These are phyloP conservation scores for Dipodascus albidus DNA, from an alignment of 805 yeast species.

Conservation along the genomic window DNA sequence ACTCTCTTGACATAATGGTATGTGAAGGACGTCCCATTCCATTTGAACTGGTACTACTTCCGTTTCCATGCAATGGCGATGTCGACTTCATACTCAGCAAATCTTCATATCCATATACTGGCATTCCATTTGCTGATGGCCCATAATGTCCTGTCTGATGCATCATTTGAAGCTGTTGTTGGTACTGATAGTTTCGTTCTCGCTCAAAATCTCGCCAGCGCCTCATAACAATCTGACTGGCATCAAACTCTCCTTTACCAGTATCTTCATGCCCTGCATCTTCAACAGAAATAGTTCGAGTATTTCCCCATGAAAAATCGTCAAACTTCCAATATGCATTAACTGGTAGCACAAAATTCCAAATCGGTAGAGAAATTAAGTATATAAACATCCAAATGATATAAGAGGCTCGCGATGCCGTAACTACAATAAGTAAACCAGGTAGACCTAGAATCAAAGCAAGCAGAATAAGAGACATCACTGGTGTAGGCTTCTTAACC, in stretches of 20 bases:
- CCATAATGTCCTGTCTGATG: not conserved
- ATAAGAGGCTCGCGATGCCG: constrained; percentile 65
- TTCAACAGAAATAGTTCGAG: constrained; percentile 64
- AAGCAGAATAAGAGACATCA: constrained; percentile 62
- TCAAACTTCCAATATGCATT: constrained; percentile 94
- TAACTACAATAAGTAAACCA: constrained; percentile 65
- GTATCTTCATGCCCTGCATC: constrained; percentile 58
- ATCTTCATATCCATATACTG: not conserved
- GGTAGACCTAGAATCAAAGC: constrained; percentile 79
- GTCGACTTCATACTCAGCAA: not conserved
- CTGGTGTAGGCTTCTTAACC: constrained; percentile 65
- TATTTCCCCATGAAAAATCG: constrained; percentile 96
- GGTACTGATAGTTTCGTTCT: constrained; percentile 32
- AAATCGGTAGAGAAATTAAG: constrained; percentile 70
- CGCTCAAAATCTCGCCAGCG: constrained; percentile 91
- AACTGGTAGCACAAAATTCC: constrained; percentile 82
- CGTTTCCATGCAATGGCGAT: not conserved
- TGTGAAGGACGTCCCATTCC: not conserved
- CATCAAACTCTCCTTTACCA: constrained; percentile 75
- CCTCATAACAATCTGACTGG: constrained; percentile 81
- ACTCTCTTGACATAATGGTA: not conserved
- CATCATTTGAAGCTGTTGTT: not conserved
- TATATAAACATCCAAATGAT: constrained; percentile 72
- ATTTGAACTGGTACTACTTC: not conserved
- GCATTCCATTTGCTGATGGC: no score